phyloP scores from a whole-genome alignment of 2,329 filamentous ascomycete species.

The Septoria petroselini region DNA sequence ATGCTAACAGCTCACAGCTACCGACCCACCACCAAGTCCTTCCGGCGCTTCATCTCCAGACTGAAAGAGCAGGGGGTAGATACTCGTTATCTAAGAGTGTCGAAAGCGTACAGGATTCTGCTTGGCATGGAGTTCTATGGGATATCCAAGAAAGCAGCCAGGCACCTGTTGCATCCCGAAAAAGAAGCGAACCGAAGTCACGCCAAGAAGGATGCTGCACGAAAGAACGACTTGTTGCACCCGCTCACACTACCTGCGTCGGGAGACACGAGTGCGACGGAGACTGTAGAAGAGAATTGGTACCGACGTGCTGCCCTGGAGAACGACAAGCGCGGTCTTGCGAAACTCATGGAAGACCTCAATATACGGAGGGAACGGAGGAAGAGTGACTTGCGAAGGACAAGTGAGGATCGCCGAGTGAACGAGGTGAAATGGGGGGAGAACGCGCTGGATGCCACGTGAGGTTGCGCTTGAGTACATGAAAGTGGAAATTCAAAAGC shows the following conservation, averaged over 20 bases:
- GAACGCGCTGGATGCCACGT: too few relatives aligned
- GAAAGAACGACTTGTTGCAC: slow-evolving; percentile 12
- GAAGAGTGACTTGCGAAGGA: not conserved
- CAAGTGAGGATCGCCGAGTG: not conserved
- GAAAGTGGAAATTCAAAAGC: too few relatives aligned
- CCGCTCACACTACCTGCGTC: slow-evolving; percentile 5
- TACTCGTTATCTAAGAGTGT: slow-evolving; percentile 72
- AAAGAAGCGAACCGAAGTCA: slow-evolving; percentile 4
- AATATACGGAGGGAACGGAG: slow-evolving; percentile 8
- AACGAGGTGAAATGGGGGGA: too few relatives aligned
- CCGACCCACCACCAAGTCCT: slow-evolving; percentile 75
- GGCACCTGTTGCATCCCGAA: slow-evolving; percentile 48
- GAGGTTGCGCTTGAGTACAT: too few relatives aligned
- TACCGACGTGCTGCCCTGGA: slow-evolving; percentile 8
- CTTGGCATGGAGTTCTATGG: slow-evolving; percentile 75
- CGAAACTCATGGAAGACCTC: slow-evolving; percentile 20
- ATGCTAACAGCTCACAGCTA: slow-evolving; percentile 47
- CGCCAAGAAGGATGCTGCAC: slow-evolving; percentile 5
- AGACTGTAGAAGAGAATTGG: slow-evolving; percentile 27
- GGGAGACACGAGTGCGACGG: slow-evolving; percentile 6
- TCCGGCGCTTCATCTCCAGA: slow-evolving; percentile 71
- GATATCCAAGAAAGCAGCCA: slow-evolving; percentile 64
- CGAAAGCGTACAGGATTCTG: slow-evolving; percentile 66
- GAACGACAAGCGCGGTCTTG: slow-evolving; percentile 15
- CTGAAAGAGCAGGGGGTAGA: slow-evolving; percentile 71